phyloP scores from a whole-genome alignment of 805 yeast species.

The Hanseniaspora taiwanica region DNA sequence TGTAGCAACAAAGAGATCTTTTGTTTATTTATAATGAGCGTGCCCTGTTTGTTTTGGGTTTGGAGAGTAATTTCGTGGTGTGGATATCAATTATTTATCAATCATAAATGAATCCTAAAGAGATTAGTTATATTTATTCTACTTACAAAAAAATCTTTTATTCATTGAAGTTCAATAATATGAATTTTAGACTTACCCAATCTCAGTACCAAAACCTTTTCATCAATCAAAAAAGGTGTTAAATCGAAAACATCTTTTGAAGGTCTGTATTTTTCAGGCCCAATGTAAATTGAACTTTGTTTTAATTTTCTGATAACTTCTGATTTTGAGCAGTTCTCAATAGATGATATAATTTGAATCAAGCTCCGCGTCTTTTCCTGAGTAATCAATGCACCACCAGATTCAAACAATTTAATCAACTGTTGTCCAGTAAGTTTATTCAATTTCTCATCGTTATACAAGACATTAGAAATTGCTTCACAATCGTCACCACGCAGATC shows the following conservation, averaged over 20 bases:
- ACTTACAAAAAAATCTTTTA: background rate
- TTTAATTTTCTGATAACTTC: slow-evolving; percentile 50
- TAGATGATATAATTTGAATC: slow-evolving; percentile 37
- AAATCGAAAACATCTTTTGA: slow-evolving; percentile 37
- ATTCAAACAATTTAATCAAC: background rate
- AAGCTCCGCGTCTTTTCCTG: slow-evolving; percentile 24
- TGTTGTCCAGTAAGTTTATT: slow-evolving; percentile 4
- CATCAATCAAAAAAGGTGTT: slow-evolving; percentile 42
- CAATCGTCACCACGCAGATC: slow-evolving; percentile 72
- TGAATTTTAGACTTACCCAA: slow-evolving; percentile 61
- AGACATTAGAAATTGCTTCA: slow-evolving; percentile 47
- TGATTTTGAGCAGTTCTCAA: slow-evolving; percentile 36
- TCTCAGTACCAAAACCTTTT: slow-evolving; percentile 47
- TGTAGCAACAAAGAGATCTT: background rate
- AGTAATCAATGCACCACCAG: background rate
- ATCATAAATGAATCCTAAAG: slow-evolving; percentile 1
- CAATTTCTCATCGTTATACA: slow-evolving; percentile 30
- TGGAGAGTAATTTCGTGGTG: slow-evolving; percentile 24
- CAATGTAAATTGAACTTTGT: slow-evolving; percentile 64
- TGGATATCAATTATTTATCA: slow-evolving; percentile 20
- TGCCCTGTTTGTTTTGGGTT: slow-evolving; percentile 14
- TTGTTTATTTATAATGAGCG: background rate
- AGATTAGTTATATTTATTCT: background rate
- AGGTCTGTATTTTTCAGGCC: slow-evolving; percentile 41
- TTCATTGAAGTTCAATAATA: slow-evolving; percentile 30